A percentile compares a stretch with the other conserved stretches of the same genome.
phyloP scores from a whole-genome alignment of 1,139 yeast species.

The Blastobotrys malaysiensis region DNA sequence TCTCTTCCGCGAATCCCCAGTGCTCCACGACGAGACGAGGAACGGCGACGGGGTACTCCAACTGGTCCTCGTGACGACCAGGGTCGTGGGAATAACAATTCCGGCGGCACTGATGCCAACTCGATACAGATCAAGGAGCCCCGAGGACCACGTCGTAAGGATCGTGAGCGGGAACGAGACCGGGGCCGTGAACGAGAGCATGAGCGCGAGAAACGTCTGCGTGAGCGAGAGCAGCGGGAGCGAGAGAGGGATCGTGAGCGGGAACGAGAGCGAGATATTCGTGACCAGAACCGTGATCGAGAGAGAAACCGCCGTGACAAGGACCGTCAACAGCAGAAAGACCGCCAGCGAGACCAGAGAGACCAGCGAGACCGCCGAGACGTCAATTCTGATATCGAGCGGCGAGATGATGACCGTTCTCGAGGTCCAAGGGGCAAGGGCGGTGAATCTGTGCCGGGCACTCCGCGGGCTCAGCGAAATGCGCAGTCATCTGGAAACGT shows the following conservation, averaged over 20 bases:
- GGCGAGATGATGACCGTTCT: conserved; percentile 7
- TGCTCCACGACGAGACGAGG: conserved; percentile 14
- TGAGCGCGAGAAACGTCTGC: conserved; percentile 11
- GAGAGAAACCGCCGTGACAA: conserved; percentile 15
- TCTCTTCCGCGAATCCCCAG: conserved; percentile 23
- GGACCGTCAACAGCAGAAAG: conserved; percentile 4
- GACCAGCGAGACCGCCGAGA: conserved; percentile 1
- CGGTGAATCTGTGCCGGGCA: background rate
- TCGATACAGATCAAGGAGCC: conserved; percentile 14
- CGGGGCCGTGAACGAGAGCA: conserved; percentile 12
- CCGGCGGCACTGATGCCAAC: conserved; percentile 10
- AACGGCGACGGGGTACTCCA: background rate
- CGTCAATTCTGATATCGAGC: conserved; percentile 5
- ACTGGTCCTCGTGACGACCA: conserved; percentile 3
- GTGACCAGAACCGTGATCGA: conserved; percentile 8
- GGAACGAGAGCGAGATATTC: conserved; percentile 12
- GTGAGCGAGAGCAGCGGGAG: conserved; percentile 3
- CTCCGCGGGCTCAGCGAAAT: conserved; percentile 10
- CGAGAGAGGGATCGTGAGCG: background rate
- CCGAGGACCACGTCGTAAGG: conserved; percentile 7
- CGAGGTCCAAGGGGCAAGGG: conserved; percentile 9
- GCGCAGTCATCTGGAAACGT: conserved; percentile 13
- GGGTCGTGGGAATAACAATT: background rate
- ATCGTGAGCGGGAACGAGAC: conserved; percentile 13
- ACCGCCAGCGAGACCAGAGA: conserved; percentile 4